These are phyloP conservation scores for Aureobasidium sp. DNA, from an alignment of 2,329 filamentous ascomycete species.

Conservation along the genomic window DNA sequence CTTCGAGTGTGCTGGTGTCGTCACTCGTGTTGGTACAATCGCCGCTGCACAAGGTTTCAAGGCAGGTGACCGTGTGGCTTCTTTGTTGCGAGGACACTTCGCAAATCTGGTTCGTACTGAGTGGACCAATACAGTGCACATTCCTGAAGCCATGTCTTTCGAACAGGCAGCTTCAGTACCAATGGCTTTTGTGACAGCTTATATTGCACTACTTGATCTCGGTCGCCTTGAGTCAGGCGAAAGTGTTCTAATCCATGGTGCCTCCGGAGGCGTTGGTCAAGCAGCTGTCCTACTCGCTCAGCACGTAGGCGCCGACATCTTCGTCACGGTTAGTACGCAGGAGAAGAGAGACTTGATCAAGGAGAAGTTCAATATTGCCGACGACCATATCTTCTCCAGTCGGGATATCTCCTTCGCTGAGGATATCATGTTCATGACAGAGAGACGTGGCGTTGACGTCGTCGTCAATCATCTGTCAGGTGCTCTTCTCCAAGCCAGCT, in stretches of 20 bases:
- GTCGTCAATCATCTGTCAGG: conserved; percentile 24
- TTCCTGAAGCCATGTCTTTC: not conserved
- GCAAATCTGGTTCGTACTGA: conserved; percentile 8
- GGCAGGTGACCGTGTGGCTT: too few species aligned
- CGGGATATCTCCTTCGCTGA: conserved; percentile 22
- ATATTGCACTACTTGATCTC: conserved; percentile 24
- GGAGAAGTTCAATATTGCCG: conserved; percentile 15
- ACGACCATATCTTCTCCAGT: conserved; percentile 24
- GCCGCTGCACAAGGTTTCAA: not conserved
- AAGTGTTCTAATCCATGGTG: conserved; percentile 6
- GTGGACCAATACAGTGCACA: not conserved
- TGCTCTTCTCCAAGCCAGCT: conserved; percentile 20
- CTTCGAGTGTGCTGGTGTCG: conserved; percentile 7
- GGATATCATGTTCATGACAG: conserved; percentile 21
- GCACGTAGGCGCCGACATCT: not conserved
- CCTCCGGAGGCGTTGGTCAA: not conserved
- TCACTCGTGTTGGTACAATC: not conserved
- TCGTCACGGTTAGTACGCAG: not conserved
- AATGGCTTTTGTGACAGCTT: conserved; percentile 19
- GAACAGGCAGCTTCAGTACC: conserved; percentile 15
- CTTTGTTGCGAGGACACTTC: not conserved
- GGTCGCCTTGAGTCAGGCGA: conserved; percentile 25
- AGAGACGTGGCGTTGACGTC: conserved; percentile 25
- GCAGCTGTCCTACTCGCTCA: not conserved
- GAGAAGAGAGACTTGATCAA: not conserved